Conservation (phyloP, 2,329 filamentous ascomycete genomes). For the Emmonsiellopsis sp. region DNA sequence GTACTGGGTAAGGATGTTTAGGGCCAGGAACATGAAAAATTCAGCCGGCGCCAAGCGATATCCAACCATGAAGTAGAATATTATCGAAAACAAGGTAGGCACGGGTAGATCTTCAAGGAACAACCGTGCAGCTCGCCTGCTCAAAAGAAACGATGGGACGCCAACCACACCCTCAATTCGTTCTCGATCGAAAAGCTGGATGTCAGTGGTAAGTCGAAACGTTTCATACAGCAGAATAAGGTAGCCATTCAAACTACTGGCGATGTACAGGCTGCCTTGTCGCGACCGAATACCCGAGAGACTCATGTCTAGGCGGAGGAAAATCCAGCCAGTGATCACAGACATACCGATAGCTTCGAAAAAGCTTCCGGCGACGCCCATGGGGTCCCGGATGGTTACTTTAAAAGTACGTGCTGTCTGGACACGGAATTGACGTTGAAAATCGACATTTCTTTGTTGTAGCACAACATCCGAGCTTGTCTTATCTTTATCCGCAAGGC, state of each 20-base stretch:
- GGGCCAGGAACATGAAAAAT: slow-evolving; percentile 64
- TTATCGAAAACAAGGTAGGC: slow-evolving; percentile 59
- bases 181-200: slow-evolving; percentile 67
- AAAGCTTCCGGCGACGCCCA: slow-evolving; percentile 63
- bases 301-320: slow-evolving; percentile 55
- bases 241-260: slow-evolving; percentile 64
- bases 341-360: slow-evolving; percentile 63
- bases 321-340: slow-evolving; percentile 64
- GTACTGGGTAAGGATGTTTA: slow-evolving; percentile 63
- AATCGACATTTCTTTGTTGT: slow-evolving; percentile 42
- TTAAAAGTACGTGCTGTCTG: slow-evolving; percentile 61
- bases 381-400: slow-evolving; percentile 65
- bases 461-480: slow-evolving; percentile 3
- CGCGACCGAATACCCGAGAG: slow-evolving; percentile 65
- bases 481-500: background rate
- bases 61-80: slow-evolving; percentile 72
- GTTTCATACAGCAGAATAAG: slow-evolving; percentile 67
- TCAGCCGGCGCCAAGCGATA: slow-evolving; percentile 55
- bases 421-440: slow-evolving; percentile 55
- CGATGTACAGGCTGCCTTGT: slow-evolving; percentile 63
- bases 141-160: slow-evolving; percentile 60
- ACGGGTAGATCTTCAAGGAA: slow-evolving; percentile 65
- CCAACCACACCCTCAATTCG: slow-evolving; percentile 63
- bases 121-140: slow-evolving; percentile 58
- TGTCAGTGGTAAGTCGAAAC: slow-evolving; percentile 65